A percentile compares a stretch with the other conserved stretches of the same genome.
These are phyloP conservation scores for Cyberlindnera lachancei DNA, from an alignment of 805 yeast genomes.

Conservation along the genomic window DNA sequence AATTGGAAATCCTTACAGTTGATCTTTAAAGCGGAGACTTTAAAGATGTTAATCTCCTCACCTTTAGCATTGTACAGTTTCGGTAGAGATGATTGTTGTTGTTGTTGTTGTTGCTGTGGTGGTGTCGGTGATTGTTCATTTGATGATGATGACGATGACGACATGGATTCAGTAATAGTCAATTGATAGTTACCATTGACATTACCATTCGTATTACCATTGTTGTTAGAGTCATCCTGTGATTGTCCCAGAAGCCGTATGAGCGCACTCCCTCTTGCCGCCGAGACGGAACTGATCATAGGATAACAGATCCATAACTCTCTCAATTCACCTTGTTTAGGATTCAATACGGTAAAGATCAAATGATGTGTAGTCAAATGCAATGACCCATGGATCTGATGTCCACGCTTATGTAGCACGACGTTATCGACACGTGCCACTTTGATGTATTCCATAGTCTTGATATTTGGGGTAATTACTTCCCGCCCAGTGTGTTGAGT, in stretches of 20 bases:
- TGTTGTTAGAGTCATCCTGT: constrained; percentile 3
- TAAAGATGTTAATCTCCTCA: constrained; percentile 22
- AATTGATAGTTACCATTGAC: no score
- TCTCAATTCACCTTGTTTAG: constrained; percentile 22
- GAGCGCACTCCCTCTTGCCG: constrained; percentile 43
- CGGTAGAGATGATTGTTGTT: no score
- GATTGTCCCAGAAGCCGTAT: constrained; percentile 14
- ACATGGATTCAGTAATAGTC: no score
- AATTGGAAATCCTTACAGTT: constrained; percentile 82
- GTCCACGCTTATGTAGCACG: constrained; percentile 51
- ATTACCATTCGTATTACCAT: constrained; percentile 10
- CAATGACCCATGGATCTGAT: constrained; percentile 45
- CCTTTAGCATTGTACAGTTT: constrained; percentile 11
- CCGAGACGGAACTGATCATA: constrained; percentile 44
- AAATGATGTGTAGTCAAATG: constrained; percentile 73
- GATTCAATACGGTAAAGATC: constrained; percentile 40
- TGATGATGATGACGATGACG: constrained; percentile 7
- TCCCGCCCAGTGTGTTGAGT: neutral
- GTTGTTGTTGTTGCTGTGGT: no score
- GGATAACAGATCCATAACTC: constrained; percentile 95
- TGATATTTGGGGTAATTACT: neutral
- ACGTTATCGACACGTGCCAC: constrained; percentile 38
- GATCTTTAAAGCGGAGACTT: constrained; percentile 51
- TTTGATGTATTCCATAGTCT: constrained; percentile 19
- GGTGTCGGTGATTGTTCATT: constrained; percentile 6